These are phyloP conservation scores for Citrus unshiu DNA, from an alignment of 345 rosid genomes.

Conservation along the genomic window DNA sequence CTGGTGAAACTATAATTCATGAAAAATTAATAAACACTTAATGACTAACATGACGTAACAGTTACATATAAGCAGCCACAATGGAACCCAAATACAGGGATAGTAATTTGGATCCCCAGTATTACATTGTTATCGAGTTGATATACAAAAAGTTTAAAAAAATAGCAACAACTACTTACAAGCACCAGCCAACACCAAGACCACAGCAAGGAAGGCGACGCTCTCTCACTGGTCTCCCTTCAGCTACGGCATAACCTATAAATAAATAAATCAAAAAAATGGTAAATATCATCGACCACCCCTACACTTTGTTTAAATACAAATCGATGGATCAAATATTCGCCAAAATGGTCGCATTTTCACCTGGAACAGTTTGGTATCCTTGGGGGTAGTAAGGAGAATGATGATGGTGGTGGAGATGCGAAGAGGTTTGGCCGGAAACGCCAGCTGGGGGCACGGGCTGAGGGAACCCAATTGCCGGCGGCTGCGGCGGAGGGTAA, in stretches of 20 bases:
- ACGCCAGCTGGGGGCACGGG: slow-evolving; percentile 76
- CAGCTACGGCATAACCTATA: slow-evolving; percentile 77
- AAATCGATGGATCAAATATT: not conserved
- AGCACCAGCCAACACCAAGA: slow-evolving; percentile 78
- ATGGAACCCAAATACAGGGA: no score
- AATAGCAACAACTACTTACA: slow-evolving; percentile 45
- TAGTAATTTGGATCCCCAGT: no score
- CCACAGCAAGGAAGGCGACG: slow-evolving; percentile 90
- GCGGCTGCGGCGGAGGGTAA: slow-evolving; percentile 64
- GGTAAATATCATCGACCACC: not conserved
- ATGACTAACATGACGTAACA: no score
- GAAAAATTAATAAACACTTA: no score
- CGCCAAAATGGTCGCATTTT: not conserved
- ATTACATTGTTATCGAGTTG: no score
- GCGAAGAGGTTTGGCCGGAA: slow-evolving; percentile 29
- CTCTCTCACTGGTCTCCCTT: slow-evolving; percentile 75
- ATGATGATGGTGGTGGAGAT: slow-evolving; percentile 34
- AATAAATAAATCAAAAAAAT: not conserved
- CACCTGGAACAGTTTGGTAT: slow-evolving; percentile 76
- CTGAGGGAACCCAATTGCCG: slow-evolving; percentile 84
- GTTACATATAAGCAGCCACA: no score
- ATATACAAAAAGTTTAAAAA: not conserved
- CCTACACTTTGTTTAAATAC: not conserved
- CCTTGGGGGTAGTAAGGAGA: slow-evolving; percentile 56
- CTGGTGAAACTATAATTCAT: no score